phyloP scores from a whole-genome alignment of 176 grass and related monocot genomes.

The Cenchrus purpureus region DNA sequence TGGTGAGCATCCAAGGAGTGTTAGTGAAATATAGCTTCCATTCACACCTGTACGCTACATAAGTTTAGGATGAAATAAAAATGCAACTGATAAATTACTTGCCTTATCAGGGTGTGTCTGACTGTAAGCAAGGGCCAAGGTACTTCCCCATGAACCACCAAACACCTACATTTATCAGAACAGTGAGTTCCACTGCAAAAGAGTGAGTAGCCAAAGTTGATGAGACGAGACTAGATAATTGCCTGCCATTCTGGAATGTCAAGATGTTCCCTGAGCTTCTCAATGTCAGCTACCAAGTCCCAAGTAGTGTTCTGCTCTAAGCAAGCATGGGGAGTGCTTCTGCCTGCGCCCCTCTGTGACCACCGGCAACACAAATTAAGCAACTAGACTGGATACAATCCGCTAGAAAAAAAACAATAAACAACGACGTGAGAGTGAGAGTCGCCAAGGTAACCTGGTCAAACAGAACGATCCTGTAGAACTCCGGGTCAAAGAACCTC shows the following conservation, averaged over 20 bases:
- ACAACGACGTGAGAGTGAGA: neutral
- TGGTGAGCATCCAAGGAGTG: constrained; percentile 38
- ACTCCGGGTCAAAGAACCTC: constrained; percentile 78
- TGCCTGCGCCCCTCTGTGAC: constrained; percentile 79
- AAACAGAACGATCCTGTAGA: constrained; percentile 83
- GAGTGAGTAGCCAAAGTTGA: neutral
- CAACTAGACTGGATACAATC: neutral
- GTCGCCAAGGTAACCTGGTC: constrained; percentile 61
- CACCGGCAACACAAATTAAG: neutral
- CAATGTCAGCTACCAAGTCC: constrained; percentile 90
- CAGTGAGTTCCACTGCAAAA: neutral
- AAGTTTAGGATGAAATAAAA: neutral
- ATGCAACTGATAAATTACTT: neutral
- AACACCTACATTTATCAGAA: constrained; percentile 69
- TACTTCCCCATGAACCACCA: constrained; percentile 98
- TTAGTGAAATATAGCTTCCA: neutral
- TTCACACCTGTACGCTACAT: neutral
- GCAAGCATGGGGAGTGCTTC: constrained; percentile 89
- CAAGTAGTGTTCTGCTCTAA: constrained; percentile 94
- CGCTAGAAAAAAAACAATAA: neutral
- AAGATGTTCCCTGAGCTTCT: constrained; percentile 87
- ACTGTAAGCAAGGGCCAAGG: constrained; percentile 85
- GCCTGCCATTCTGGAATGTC: constrained; percentile 92
- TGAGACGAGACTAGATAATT: constrained; percentile 4
- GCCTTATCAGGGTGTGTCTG: constrained; percentile 89